phyloP scores from a whole-genome alignment of 176 grass and related monocot genomes.

The Oryza glumipatula region DNA sequence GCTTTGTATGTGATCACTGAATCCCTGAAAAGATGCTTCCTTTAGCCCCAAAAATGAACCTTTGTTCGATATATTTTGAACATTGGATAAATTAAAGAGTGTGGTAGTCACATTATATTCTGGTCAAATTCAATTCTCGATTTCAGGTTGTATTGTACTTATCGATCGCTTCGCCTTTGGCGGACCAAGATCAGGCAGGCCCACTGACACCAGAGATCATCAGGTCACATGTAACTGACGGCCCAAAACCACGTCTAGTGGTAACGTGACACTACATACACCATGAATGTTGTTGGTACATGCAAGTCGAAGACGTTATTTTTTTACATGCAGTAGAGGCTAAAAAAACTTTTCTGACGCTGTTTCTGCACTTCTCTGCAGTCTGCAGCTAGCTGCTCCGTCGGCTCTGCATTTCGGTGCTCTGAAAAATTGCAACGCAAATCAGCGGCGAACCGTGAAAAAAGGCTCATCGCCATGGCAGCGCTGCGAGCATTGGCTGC shows the following conservation, averaged over 20 bases:
- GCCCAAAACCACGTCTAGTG: slow-evolving; percentile 41
- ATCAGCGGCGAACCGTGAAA: background rate
- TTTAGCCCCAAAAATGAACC: background rate
- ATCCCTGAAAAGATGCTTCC: slow-evolving; percentile 27
- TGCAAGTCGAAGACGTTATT: background rate
- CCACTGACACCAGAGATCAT: slow-evolving; percentile 49
- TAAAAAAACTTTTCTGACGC: background rate
- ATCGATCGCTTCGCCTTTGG: slow-evolving; percentile 42
- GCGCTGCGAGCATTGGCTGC: slow-evolving; percentile 6
- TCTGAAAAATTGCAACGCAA: background rate
- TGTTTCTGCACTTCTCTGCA: background rate
- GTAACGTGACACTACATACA: background rate
- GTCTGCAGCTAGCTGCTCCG: background rate
- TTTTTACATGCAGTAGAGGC: background rate
- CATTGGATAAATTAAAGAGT: background rate
- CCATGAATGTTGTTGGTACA: slow-evolving; percentile 36
- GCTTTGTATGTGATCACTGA: slow-evolving; percentile 27
- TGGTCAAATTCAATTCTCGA: slow-evolving; percentile 31
- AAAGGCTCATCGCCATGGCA: background rate
- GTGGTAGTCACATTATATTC: slow-evolving; percentile 3
- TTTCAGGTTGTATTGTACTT: slow-evolving; percentile 7
- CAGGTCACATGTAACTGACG: slow-evolving; percentile 46
- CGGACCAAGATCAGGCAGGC: slow-evolving; percentile 50
- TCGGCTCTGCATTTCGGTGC: background rate
- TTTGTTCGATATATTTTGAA: background rate